phyloP scores from a whole-genome alignment of 495 filamentous ascomycete genomes.

The Daldinia loculata region DNA sequence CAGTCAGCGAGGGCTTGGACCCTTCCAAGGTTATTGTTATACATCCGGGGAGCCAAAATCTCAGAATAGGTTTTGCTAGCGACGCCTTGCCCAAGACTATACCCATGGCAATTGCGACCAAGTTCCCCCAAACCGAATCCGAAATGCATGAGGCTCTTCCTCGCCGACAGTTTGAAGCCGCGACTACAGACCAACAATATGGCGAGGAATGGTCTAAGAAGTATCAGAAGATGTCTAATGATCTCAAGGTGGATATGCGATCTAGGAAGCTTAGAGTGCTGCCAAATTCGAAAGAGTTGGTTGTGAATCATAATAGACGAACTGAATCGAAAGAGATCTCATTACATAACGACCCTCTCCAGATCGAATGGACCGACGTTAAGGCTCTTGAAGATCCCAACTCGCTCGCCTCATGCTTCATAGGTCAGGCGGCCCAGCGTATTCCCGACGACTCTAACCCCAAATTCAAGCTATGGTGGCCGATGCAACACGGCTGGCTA shows the following conservation, averaged over 20 bases:
- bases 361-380: slow-evolving; percentile 97
- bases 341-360: slow-evolving; percentile 90
- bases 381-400: slow-evolving; percentile 59
- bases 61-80: slow-evolving; percentile 90
- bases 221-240: slow-evolving; percentile 80
- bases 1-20: slow-evolving; percentile 69
- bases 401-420: slow-evolving; percentile 72
- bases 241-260: slow-evolving; percentile 89
- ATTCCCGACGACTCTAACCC: slow-evolving; percentile 91
- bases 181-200: slow-evolving; percentile 78
- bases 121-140: slow-evolving; percentile 76
- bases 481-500: slow-evolving; percentile 82
- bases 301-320: slow-evolving; percentile 88
- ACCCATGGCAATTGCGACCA: slow-evolving; percentile 90
- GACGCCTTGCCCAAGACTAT: slow-evolving; percentile 94
- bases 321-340: slow-evolving; percentile 83
- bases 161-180: slow-evolving; percentile 80
- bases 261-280: slow-evolving; percentile 90
- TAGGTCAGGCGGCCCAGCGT: slow-evolving; percentile 81
- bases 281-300: slow-evolving; percentile 94
- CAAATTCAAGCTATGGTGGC: slow-evolving; percentile 91
- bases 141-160: slow-evolving; percentile 88
- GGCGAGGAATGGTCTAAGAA: slow-evolving; percentile 84
- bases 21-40: slow-evolving; percentile 92
- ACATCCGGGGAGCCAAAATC: slow-evolving; percentile 97